A percentile compares a stretch with the other conserved stretches of the same genome.
Evolutionary conservation across 495 filamentous ascomycete species (phyloP).

Genomic region (Penicillium bovifimosum): DNA sequence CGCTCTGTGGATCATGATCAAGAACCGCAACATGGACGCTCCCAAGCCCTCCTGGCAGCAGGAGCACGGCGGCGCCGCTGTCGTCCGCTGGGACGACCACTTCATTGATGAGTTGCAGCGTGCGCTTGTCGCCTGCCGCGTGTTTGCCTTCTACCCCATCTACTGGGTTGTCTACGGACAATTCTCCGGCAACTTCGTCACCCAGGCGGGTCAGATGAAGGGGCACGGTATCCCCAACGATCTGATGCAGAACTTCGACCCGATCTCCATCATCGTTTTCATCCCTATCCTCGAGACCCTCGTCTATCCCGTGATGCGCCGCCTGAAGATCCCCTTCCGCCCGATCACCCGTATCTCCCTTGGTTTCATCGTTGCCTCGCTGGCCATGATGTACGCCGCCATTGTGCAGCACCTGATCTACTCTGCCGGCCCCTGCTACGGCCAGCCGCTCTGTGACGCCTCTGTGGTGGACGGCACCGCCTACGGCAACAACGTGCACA

Average conservation of each 20-base stretch:
- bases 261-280: conserved; percentile 66
- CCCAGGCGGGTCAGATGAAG: conserved; percentile 50
- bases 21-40: conserved; percentile 50
- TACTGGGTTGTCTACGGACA: conserved; percentile 60
- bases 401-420: conserved; percentile 71
- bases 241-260: conserved; percentile 70
- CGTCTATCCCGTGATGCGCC: conserved; percentile 63
- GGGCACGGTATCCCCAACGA: conserved; percentile 63
- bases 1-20: conserved; percentile 53
- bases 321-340: conserved; percentile 57
- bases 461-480: conserved; percentile 28
- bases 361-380: conserved; percentile 59
- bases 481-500: conserved; percentile 49
- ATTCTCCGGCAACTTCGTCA: conserved; percentile 54
- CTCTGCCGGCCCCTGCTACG: conserved; percentile 49
- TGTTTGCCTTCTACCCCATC: conserved; percentile 55
- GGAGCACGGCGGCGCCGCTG: conserved; percentile 33
- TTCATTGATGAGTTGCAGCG: conserved; percentile 61
- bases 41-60: conserved; percentile 56
- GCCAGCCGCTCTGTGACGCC: conserved; percentile 29
- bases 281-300: conserved; percentile 64
- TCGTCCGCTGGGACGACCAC: conserved; percentile 52
- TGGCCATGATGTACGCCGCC: conserved; percentile 62
- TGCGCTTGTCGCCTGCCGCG: conserved; percentile 53
- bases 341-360: conserved; percentile 71